phyloP scores from a whole-genome alignment of 148 eudicot genomes.

The Amaranthus cruentus region DNA sequence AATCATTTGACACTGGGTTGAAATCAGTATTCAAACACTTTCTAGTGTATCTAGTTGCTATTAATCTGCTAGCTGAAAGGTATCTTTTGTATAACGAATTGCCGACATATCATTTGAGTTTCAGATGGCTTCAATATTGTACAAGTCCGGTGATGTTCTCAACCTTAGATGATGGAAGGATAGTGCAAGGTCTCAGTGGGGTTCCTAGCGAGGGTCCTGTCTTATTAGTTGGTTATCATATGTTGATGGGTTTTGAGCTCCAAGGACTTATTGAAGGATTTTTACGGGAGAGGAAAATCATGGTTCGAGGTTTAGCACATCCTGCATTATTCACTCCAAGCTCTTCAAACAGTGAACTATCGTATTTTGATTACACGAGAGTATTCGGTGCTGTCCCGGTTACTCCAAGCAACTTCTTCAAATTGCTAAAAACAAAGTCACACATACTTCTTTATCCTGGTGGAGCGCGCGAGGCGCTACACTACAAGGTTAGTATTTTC shows the following conservation, averaged over 20 bases:
- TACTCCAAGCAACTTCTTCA: constrained; percentile 63
- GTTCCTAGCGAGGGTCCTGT: constrained; percentile 94
- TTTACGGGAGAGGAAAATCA: constrained; percentile 54
- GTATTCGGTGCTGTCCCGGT: constrained; percentile 79
- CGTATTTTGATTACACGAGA: constrained; percentile 45
- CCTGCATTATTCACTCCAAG: constrained; percentile 45
- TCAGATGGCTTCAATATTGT: constrained; percentile 45
- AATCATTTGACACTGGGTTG: too few relatives aligned
- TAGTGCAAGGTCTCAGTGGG: constrained; percentile 78
- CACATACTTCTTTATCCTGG: constrained; percentile 88
- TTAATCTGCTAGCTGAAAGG: not conserved
- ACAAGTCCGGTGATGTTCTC: constrained; percentile 72
- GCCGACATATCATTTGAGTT: constrained; percentile 17
- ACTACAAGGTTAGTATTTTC: constrained; percentile 51
- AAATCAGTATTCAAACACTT: too few relatives aligned
- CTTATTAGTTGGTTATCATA: constrained; percentile 87
- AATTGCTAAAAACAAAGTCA: constrained; percentile 54
- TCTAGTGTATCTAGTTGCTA: not conserved
- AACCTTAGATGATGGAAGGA: constrained; percentile 65
- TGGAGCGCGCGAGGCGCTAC: constrained; percentile 97
- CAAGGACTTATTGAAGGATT: constrained; percentile 51
- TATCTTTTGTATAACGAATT: not conserved
- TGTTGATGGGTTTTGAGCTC: constrained; percentile 82
- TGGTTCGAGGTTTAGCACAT: constrained; percentile 83
- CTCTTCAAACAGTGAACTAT: constrained; percentile 26